Base-by-base conservation (phyloP, 2,329 filamentous ascomycete genomes). In the Trichophyton rubrum region DNA sequence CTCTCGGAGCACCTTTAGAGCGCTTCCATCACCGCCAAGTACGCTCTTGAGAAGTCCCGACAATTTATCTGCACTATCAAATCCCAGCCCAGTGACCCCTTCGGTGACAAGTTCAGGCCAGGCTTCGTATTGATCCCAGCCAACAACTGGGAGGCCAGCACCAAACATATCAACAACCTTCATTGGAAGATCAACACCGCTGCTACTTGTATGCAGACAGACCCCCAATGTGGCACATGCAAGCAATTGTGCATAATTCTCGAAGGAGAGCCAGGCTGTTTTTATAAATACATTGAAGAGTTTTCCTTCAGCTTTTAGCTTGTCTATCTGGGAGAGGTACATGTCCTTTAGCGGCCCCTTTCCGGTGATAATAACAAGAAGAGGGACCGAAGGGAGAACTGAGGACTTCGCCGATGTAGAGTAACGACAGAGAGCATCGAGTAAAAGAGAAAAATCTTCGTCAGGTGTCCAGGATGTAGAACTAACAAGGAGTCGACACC, bases 111-210 rank as follows among this genome's bases (percentile, higher is more conserved):
- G 77, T 75, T 99, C 93, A 1, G 83, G 79, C 80, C 95, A 96
- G 64, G 91, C 92, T 70, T 91, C 85, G 69, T 95, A 99, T 1
- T 82, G 81, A 27, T 83, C 83, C 80, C 93, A 97, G 3, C 90
- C 92, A 0, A 87, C 85, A 0, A 99, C 93, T 0, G 93, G 93
- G 30, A 99, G 77, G 0, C 92, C 93, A 0, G 91, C 88, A 1
- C 93, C 93, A 71, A 99, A 97, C 91, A 99, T 96, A 71, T 99
- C 93, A 13, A 99, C 91, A 0, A 99, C 90, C 75, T 99, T 99
- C 93, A 99, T 99, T 0, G 93, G 93, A 20, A 99, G 78, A 73
- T 99, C 93, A 0, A 99, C 90, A 1, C 93, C 93, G 1, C 90
- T 96, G 66, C 88, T 95, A 13, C 90, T 96, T 65, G 85, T 96